Evolutionary conservation across 306 rosid genomes (phyloP), one percentile per base, ranked within the genome.

Genomic region (cucumber (Cucumis sativus)): DNA sequence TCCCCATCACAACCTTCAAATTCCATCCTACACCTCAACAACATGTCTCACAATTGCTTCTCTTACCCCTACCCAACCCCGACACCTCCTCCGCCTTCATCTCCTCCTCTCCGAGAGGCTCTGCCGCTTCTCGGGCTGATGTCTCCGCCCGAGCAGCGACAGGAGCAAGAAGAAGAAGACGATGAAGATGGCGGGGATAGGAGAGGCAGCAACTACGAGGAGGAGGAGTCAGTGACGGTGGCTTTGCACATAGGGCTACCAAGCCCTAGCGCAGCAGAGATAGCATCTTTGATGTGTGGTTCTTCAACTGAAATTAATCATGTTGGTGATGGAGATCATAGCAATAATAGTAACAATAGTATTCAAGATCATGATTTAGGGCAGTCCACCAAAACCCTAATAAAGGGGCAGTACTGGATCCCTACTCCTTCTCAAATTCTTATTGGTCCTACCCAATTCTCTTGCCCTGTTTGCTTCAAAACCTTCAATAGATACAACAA

Each of bases 401-500:
- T 90, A 89, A 94, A 92, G 82, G 98, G 98, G 3, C 97, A 91
- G 85, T 94, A 92, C 51, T 94, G 98, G 98, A 94, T 94, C 91
- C 97, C 97, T 25, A 94, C 98, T 20, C 98, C 98, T 81, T 89
- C 98, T n/a, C 98, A 94, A 88, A 94, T 94, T 82, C 98, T 94
- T 89, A 92, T 94, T 82, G 96, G 98, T 82, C 97, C 97, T 10
- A 94, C 98, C 0, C 98, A 94, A 84, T 94, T 94, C 74, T 94
- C 97, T 78, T 94, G 98, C 87, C 97, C 98, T 75, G 97, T 94
- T 87, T 94, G 98, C 82, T 92, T 83, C 89, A 94, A 94, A 85
- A 90, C 95, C 77, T 94, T 94, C 92, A 94, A 94, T 82, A 89
- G 98, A 91, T 94, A 92, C 89, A 94, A 94, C 91, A 94, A 94